Base-by-base conservation (phyloP, 108 stramenopile genomes). In the Skeletonema marinoi region DNA sequence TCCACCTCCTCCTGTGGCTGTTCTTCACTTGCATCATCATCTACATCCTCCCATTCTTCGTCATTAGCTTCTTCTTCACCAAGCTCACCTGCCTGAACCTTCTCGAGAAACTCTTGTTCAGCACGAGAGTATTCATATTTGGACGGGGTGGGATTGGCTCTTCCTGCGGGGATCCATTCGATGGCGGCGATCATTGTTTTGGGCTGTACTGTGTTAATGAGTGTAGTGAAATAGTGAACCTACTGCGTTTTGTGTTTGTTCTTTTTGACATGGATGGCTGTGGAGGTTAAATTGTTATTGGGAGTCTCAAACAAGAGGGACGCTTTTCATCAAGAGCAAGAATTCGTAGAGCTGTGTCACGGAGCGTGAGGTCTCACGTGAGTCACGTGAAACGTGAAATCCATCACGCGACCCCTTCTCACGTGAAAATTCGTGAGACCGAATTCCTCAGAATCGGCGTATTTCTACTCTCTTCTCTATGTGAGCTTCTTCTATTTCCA, bases 91-190 rank as follows among this genome's bases (percentile, higher is more conserved):
- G 60, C 71, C 21, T 58, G 42, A 39, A 80, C 63, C 54, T 75
- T 80, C 66, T 85, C 78, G 16, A 96, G 66, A 30, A 95, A 76
- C 67, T 93, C 92, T 61, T 82, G 65, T 61, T 96, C 96, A n/a
- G 88, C 87, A 2, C 77, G 68, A 44, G 86, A 88, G 54, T 91
- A 82, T 81, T 95, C 93, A 80, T 93, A 96, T 66, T 89, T 89
- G 65, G 87, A 89, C 0, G 96, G 96, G 31, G 65, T 80, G 4
- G 92, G 89, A 65, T 93, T 88, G 14, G 96, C 96, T 2, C 88
- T 88, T 36, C 96, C 96, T 11, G 84, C 79, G 36, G 96, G 96
- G 31, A 95, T 85, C 90, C 91, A 95, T 77, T 64, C 90, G 21
- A 93, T 73, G 0, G 86, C 65, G 0, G 92, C 86, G 59, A 95